Conservation (phyloP, 129 eudicot genomes). For the Flaveria bidentis region DNA sequence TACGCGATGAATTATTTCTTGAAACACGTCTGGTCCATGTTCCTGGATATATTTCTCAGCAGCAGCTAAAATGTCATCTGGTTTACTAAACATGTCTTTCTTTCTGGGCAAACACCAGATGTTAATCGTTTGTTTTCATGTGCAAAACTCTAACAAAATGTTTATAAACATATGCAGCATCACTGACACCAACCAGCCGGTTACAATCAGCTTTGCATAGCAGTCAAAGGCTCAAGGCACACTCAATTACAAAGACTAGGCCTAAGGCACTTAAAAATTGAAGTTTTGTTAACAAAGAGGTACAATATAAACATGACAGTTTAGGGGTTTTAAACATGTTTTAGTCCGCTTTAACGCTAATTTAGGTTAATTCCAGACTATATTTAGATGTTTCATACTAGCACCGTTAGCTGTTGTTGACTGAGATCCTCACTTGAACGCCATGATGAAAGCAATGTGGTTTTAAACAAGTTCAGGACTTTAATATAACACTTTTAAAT, state of each 20-base stretch:
- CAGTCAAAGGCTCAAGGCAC: too few species aligned
- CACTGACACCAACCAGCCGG: conserved; percentile 95
- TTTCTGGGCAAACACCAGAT: conserved; percentile 84
- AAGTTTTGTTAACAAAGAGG: too few species aligned
- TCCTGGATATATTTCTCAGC: conserved; percentile 86
- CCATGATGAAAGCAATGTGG: too few species aligned
- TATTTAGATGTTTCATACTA: too few species aligned
- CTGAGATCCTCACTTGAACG: too few species aligned
- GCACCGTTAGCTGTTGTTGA: too few species aligned
- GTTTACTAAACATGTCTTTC: conserved; percentile 75
- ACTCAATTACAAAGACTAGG: too few species aligned
- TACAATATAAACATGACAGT: too few species aligned
- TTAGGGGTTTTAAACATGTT: too few species aligned
- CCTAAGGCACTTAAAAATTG: too few species aligned
- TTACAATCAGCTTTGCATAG: conserved; percentile 69
- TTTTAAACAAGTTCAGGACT: neutral
- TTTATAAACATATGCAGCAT: conserved; percentile 89
- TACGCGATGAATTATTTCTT: conserved; percentile 73
- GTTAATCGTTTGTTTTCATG: conserved; percentile 60
- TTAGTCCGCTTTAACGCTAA: too few species aligned
- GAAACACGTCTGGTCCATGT: conserved; percentile 82
- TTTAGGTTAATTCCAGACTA: too few species aligned
- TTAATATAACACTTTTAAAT: neutral
- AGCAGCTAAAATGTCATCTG: conserved; percentile 80
- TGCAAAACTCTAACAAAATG: conserved; percentile 61